phyloP scores from a whole-genome alignment of 495 filamentous ascomycete species.

The Hypoxylon fragiforme region DNA sequence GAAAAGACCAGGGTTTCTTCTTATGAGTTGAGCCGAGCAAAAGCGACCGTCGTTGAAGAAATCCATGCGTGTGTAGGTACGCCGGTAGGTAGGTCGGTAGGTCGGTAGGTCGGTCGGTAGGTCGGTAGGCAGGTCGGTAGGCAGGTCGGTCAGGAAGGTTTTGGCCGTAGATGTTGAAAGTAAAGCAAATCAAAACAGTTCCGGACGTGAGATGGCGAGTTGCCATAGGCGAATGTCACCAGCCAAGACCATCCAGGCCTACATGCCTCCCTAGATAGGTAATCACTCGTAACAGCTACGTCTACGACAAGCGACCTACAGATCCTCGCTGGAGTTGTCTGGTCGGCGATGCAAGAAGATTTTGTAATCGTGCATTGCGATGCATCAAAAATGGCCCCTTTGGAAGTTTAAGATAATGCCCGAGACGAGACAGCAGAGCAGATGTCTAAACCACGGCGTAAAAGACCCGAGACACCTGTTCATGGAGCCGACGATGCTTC shows the following conservation, averaged over 20 bases:
- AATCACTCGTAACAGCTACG: background rate
- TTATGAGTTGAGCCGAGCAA: conserved; percentile 5
- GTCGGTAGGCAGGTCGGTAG: too few species aligned
- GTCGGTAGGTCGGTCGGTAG: too few species aligned
- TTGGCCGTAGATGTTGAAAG: conserved; percentile 1
- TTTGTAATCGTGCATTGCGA: conserved; percentile 1
- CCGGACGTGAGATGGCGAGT: conserved; percentile 7
- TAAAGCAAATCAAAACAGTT: background rate
- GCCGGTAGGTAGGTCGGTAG: too few species aligned
- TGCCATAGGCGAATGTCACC: too few species aligned
- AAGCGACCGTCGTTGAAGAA: conserved; percentile 8
- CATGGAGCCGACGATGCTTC: too few species aligned
- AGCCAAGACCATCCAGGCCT: conserved; percentile 18
- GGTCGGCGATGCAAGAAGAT: conserved; percentile 5
- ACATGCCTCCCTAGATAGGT: background rate
- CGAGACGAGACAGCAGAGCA: too few species aligned
- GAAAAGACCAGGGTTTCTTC: background rate
- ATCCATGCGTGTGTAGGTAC: background rate
- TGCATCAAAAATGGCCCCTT: too few species aligned
- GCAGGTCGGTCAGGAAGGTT: too few species aligned
- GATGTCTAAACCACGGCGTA: conserved; percentile 17
- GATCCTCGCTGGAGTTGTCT: conserved; percentile 3
- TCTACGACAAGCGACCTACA: conserved; percentile 1
- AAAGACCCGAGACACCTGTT: conserved; percentile 28
- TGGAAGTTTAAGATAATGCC: too few species aligned